Conservation (phyloP, 169 alveolate genomes). For the Plasmodium billcollinsi region DNA sequence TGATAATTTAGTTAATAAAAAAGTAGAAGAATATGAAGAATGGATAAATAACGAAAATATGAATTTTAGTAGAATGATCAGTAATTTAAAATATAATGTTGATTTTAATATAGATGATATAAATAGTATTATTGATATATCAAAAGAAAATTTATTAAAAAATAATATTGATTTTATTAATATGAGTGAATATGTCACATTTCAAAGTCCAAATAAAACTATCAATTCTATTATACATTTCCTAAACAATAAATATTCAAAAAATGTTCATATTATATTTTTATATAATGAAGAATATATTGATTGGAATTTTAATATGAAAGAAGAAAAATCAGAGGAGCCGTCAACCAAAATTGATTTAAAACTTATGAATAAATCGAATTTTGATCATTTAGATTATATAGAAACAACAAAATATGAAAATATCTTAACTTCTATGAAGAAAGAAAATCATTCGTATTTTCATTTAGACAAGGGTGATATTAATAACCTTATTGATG, state of each 20-base stretch:
- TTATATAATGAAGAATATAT: conserved; percentile 69
- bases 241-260: conserved; percentile 30
- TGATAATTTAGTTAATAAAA: conserved; percentile 37
- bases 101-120: conserved; percentile 64
- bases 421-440: conserved; percentile 8
- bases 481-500: conserved; percentile 23
- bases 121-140: conserved; percentile 42
- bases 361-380: conserved; percentile 6
- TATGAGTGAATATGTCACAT: conserved; percentile 63
- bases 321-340: not conserved
- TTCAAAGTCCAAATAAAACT: conserved; percentile 54
- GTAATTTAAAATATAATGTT: conserved; percentile 28
- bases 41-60: conserved; percentile 50
- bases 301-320: not conserved
- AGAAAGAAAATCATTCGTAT: conserved; percentile 2
- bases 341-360: not conserved
- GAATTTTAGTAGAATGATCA: conserved; percentile 23
- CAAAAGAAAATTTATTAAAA: conserved; percentile 47
- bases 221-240: conserved; percentile 57
- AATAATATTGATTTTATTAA: conserved; percentile 47
- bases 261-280: conserved; percentile 50
- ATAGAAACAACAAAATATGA: conserved; percentile 57
- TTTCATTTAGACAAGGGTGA: conserved; percentile 36
- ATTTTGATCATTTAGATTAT: conserved; percentile 41
- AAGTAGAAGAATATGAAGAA: conserved; percentile 48